A percentile compares a stretch with the other conserved stretches of the same genome.
These are phyloP conservation scores for Paramecium sonneborni DNA, from an alignment of 73 alveolate genomes.

Conservation along the genomic window DNA sequence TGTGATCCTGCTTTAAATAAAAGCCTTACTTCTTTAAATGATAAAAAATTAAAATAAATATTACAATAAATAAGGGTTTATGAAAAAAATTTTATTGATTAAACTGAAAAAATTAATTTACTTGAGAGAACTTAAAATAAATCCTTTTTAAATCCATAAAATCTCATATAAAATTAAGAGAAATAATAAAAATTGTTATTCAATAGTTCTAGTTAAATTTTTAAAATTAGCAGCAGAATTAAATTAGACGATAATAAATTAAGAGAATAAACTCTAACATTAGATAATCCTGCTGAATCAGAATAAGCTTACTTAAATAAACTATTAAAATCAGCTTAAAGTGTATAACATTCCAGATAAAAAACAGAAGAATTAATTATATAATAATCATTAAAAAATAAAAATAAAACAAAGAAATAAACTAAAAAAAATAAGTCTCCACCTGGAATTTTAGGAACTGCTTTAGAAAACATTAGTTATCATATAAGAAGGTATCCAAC, in stretches of 20 bases:
- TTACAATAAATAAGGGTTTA: conserved; percentile 4
- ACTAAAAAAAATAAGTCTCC: not conserved
- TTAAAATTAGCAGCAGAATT: conserved; percentile 12
- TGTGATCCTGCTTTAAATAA: not conserved
- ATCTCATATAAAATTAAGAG: not conserved
- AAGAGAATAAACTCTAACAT: not conserved
- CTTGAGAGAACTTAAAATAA: conserved; percentile 25
- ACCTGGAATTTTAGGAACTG: not conserved
- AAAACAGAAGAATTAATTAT: not conserved
- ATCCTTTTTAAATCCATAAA: not conserved
- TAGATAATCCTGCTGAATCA: not conserved
- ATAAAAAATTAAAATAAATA: conserved; percentile 1
- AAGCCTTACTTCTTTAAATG: not conserved
- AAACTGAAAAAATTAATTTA: not conserved
- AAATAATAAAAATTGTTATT: not conserved
- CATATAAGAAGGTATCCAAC: not conserved
- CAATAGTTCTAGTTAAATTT: not conserved
- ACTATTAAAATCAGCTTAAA: not conserved
- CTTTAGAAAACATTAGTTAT: not conserved
- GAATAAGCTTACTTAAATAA: not conserved
- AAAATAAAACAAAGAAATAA: not conserved
- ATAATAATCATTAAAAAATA: not conserved
- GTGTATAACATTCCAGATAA: conserved; percentile 12
- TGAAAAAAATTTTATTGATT: conserved; percentile 47
- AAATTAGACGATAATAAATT: not conserved